A percentile compares a stretch with the other conserved stretches of the same genome.
Evolutionary conservation across 2,329 filamentous ascomycete species (phyloP).

Genomic region (Penicillium sp.): DNA sequence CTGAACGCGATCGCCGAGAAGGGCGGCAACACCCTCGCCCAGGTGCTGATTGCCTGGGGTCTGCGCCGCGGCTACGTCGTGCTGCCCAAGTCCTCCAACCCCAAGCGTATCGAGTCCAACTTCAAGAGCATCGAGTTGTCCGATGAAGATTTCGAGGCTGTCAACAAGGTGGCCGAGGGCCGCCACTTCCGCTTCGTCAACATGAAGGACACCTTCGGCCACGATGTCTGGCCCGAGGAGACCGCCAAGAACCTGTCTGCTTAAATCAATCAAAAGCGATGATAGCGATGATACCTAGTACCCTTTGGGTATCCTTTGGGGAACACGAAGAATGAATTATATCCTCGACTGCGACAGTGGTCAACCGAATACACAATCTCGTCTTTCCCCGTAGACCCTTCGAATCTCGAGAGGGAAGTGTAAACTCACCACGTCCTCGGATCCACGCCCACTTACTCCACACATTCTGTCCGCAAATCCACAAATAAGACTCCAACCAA

Average conservation of each 20-base stretch:
- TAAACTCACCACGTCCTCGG: conserved; percentile 1
- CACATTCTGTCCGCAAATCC: background rate
- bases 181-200: conserved; percentile 70
- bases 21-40: conserved; percentile 55
- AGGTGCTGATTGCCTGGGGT: conserved; percentile 63
- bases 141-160: conserved; percentile 55
- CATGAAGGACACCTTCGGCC: conserved; percentile 77
- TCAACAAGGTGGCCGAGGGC: conserved; percentile 61
- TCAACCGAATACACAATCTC: background rate
- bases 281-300: background rate
- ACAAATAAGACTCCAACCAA: conserved; percentile 1
- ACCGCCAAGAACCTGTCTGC: conserved; percentile 32
- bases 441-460: conserved; percentile 3
- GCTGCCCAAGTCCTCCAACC: conserved; percentile 66
- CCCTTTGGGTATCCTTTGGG: background rate
- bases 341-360: background rate
- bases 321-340: background rate
- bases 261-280: conserved; percentile 11
- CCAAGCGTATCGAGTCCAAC: conserved; percentile 64
- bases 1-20: conserved; percentile 57
- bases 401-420: background rate
- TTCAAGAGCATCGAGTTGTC: conserved; percentile 58
- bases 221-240: conserved; percentile 65
- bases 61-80: conserved; percentile 62
- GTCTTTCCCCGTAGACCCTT: background rate